A percentile compares a stretch with the other conserved stretches of the same genome.
These are phyloP conservation scores for Aethionema arabicum DNA, from an alignment of 345 rosid species.

Conservation along the genomic window DNA sequence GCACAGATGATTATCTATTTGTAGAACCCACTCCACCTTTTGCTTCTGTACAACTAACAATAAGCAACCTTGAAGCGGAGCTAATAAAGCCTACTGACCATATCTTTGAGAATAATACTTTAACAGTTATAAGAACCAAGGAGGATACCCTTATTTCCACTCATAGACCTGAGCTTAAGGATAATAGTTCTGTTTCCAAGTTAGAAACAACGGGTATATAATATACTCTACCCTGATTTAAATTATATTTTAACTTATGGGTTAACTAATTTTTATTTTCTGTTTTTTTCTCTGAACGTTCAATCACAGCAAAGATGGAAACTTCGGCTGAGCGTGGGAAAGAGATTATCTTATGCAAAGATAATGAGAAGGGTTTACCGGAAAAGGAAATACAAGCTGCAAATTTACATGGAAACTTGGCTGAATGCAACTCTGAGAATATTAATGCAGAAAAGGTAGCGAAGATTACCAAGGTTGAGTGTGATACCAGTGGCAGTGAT, in stretches of 20 bases:
- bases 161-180: slow-evolving; percentile 3
- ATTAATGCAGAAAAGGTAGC: neutral
- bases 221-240: neutral
- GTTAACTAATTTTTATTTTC: neutral
- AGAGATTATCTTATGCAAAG: slow-evolving; percentile 6
- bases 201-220: slow-evolving; percentile 18
- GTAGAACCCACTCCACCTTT: slow-evolving; percentile 6
- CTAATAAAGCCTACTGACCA: slow-evolving; percentile 1
- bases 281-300: neutral
- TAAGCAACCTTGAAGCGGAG: slow-evolving; percentile 8
- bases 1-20: neutral
- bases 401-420: slow-evolving; percentile 5
- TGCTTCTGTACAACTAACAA: neutral
- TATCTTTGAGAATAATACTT: slow-evolving; percentile 14
- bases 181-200: slow-evolving; percentile 14
- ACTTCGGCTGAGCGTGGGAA: slow-evolving; percentile 14
- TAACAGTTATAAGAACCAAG: neutral
- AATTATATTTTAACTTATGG: neutral
- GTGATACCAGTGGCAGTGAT: neutral
- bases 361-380: neutral
- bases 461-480: neutral
- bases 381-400: slow-evolving; percentile 1
- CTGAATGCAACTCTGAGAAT: slow-evolving; percentile 15
- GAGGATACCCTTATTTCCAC: neutral
- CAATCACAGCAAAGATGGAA: neutral